A percentile compares a stretch with the other conserved stretches of the same genome.
Conservation (phyloP, 2,329 filamentous ascomycete genomes). For the Tolypocladium pustulatum region DNA sequence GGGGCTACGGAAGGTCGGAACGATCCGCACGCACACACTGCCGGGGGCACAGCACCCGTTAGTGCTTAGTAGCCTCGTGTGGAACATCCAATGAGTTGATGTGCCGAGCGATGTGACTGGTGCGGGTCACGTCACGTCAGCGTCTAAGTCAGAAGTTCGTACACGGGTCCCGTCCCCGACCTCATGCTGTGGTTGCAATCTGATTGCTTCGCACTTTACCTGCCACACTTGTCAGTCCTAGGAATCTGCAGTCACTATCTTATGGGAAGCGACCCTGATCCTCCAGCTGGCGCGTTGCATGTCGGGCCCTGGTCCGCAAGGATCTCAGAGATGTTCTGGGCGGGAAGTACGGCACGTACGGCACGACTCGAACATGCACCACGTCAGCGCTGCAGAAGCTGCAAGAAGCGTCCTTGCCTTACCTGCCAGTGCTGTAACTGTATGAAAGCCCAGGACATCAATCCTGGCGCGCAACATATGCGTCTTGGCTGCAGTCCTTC, state of each 20-base stretch:
- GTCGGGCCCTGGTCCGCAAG: neutral
- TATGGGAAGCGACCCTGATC: neutral
- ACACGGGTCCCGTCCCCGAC: neutral
- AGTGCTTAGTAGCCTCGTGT: neutral
- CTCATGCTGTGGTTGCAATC: neutral
- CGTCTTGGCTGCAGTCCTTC: neutral
- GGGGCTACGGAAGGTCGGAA: neutral
- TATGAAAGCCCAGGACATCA: neutral
- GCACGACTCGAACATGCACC: neutral
- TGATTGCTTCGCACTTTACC: neutral
- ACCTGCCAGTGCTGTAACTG: neutral
- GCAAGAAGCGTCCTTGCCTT: neutral
- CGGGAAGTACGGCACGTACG: neutral
- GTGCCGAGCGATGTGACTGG: neutral
- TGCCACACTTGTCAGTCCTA: neutral
- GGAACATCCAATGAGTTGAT: too few species aligned
- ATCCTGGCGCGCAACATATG: neutral
- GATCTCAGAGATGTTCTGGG: neutral
- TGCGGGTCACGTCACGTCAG: neutral
- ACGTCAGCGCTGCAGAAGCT: neutral
- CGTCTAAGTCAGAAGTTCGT: neutral
- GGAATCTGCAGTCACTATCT: neutral
- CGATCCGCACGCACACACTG: neutral
- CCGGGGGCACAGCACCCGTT: neutral
- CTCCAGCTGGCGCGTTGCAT: neutral